Base-by-base conservation (phyloP, 2,329 filamentous ascomycete genomes). In the Dactylellina drechsleri region DNA sequence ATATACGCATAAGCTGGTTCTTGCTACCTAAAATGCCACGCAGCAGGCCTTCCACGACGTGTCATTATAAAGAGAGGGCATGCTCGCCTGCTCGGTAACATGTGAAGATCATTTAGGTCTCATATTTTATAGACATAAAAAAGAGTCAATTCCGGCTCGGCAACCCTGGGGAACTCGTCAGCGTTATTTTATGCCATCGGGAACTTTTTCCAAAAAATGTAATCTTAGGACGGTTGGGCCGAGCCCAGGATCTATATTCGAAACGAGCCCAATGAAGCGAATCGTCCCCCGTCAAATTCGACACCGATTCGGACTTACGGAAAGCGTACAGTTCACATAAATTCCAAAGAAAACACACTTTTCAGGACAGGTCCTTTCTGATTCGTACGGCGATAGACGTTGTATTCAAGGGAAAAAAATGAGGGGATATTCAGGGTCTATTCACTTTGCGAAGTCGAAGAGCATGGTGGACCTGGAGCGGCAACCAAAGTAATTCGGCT, bases 51-150 rank as follows among this genome's bases (percentile, higher is more conserved):
- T 53, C 28, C 41, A 62, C 49, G 54, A 50, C 20, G 52, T 64
- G 26, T 4, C 43, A 65, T 65, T 75, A 75, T 75, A 75, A 68
- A 75, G 59, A 75, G 20, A 31, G 18, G 59, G 7, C 45, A 50
- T 58, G 43, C 54, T 67, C 71, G 45, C 64, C 71, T 43, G 53
- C 59, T 75, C 71, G 71, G 71, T 64, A 68, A 64, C 71, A 75
- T 75, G 71, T 75, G 71, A 75, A 64, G 20, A 45, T 15, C 50
- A 47, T 47, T 2, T 26, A 13, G 23, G 23, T 12, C 2, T 15
- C 6, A 13, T 18, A 52, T 18, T 7, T n/a, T n/a, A 52, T 18
- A 52, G 18, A 23, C n/a, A 52, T 18, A 18, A 52, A 13, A 52
- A 18, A 52, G 18, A 52, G 18, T 18, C n/a, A 52, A 8, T 52